These are phyloP conservation scores for Cnidoscolus chayamansa DNA, from an alignment of 441 rosid genomes.

Conservation along the genomic window DNA sequence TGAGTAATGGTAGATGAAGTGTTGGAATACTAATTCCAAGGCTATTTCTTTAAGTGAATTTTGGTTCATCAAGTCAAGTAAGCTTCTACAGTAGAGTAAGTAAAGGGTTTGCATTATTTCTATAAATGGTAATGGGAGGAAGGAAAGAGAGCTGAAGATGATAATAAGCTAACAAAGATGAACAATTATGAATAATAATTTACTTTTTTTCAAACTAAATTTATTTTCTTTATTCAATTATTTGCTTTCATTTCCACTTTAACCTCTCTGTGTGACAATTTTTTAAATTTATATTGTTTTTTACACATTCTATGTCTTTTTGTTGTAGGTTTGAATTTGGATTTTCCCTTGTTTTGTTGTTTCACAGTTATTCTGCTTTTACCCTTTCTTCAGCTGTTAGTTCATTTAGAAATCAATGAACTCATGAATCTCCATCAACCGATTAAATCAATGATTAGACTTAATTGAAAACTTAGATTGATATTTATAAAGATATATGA, in stretches of 20 bases:
- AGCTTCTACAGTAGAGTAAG: constrained; percentile 7
- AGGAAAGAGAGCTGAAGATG: too few relatives aligned
- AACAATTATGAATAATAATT: not conserved
- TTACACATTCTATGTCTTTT: not conserved
- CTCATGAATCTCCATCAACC: too few relatives aligned
- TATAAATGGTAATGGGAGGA: not conserved
- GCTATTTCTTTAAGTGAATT: not conserved
- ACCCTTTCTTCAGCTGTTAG: constrained; percentile 32
- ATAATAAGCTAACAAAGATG: not conserved
- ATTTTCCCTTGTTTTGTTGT: constrained; percentile 12
- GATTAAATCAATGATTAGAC: too few relatives aligned
- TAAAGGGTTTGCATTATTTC: constrained; percentile 8
- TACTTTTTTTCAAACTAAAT: too few relatives aligned
- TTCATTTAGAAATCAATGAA: constrained; percentile 31
- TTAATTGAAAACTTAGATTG: too few relatives aligned
- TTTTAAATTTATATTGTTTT: not conserved
- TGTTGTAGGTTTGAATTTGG: not conserved
- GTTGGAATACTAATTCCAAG: too few relatives aligned
- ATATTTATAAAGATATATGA: too few relatives aligned
- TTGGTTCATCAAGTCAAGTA: constrained; percentile 22
- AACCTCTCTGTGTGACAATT: not conserved
- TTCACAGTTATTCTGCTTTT: constrained; percentile 37
- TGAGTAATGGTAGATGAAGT: too few relatives aligned
- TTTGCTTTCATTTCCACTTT: not conserved
- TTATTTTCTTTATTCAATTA: not conserved